Percentiles rank a stretch among this genome's conserved stretches.
Evolutionary conservation across 306 rosid genomes (phyloP).

Genomic region (Rosa lucieae): DNA sequence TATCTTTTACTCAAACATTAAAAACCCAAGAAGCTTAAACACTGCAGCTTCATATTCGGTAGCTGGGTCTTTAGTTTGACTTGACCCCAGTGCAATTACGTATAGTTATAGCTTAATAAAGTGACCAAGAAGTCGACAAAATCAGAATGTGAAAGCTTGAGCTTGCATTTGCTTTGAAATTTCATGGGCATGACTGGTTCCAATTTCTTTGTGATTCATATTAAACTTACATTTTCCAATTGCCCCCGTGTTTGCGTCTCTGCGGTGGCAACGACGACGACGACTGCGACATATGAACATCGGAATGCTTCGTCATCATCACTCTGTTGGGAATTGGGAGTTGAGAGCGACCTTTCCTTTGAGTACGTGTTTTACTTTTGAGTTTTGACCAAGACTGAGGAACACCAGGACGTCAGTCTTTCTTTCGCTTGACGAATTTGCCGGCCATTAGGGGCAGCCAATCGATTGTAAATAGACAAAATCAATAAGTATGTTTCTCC

Average conservation of each 20-base stretch:
- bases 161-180: not conserved
- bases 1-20: not conserved
- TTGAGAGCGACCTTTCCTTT: not conserved
- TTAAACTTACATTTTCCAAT: not conserved
- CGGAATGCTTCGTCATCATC: not conserved
- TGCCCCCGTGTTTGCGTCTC: slow-evolving; percentile 16
- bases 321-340: not conserved
- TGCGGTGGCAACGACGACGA: slow-evolving; percentile 12
- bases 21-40: not conserved
- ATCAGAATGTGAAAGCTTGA: not conserved
- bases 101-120: not conserved
- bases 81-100: not conserved
- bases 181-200: not conserved
- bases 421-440: not conserved
- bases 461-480: not conserved
- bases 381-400: not conserved
- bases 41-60: not conserved
- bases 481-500: not conserved
- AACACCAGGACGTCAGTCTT: not conserved
- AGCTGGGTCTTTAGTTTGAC: not conserved
- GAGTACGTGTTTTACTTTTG: not conserved
- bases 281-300: not conserved
- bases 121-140: not conserved
- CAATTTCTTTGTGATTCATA: not conserved
- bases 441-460: not conserved